phyloP scores from a whole-genome alignment of 2,329 filamentous ascomycete species.

The Calonectria ilicicola region DNA sequence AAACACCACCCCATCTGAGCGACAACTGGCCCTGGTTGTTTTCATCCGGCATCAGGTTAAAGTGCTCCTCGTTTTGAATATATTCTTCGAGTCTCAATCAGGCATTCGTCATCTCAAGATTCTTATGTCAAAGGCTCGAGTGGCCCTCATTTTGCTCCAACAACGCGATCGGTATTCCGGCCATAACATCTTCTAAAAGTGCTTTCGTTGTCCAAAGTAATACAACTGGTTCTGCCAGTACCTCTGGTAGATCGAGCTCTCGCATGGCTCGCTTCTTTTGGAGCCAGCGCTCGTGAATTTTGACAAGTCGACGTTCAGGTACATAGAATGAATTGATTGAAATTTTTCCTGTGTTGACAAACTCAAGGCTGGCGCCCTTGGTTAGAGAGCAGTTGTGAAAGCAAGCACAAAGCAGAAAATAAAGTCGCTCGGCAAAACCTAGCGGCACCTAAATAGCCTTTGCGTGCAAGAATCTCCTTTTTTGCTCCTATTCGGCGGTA shows the following conservation, averaged over 20 bases:
- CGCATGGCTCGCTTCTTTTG: background rate
- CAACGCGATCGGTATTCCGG: background rate
- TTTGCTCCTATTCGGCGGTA: conserved; percentile 11
- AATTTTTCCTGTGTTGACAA: background rate
- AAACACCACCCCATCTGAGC: background rate
- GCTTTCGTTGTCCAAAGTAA: background rate
- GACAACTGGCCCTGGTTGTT: background rate
- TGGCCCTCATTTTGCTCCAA: background rate
- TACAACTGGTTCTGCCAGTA: background rate
- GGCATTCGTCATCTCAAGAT: background rate
- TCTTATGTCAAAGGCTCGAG: background rate
- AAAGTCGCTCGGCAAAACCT: background rate
- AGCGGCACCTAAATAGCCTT: background rate
- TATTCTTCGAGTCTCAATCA: background rate
- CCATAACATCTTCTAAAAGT: background rate
- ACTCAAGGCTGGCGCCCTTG: background rate
- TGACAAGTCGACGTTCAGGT: background rate
- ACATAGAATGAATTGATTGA: background rate
- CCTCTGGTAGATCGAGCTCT: background rate
- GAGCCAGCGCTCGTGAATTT: background rate
- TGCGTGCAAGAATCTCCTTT: conserved; percentile 1
- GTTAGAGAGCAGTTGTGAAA: background rate
- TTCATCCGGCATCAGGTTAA: background rate
- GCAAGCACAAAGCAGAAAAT: background rate
- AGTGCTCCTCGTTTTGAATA: background rate